Evolutionary conservation across 257 asterid species (phyloP).

Genomic region (Petrea volubilis): DNA sequence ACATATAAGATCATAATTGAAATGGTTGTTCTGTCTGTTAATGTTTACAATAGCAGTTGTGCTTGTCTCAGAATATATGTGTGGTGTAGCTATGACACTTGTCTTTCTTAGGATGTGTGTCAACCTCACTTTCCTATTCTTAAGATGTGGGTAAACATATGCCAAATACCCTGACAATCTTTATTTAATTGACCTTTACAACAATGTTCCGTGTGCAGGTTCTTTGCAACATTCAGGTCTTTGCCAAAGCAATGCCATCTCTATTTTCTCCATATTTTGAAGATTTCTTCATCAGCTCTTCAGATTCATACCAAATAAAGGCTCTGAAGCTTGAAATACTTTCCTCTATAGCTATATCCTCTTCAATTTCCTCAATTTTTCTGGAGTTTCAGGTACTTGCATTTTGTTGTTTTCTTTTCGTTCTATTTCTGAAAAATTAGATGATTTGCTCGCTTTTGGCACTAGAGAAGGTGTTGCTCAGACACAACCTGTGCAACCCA

Average conservation of each 20-base stretch:
- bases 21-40: slow-evolving; percentile 7
- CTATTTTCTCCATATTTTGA: slow-evolving; percentile 75
- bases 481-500: slow-evolving; percentile 3
- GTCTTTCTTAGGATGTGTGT: slow-evolving; percentile 17
- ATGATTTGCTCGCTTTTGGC: slow-evolving; percentile 9
- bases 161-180: not conserved
- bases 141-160: not conserved
- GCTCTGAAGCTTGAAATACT: slow-evolving; percentile 91
- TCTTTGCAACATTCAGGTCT: slow-evolving; percentile 92
- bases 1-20: slow-evolving; percentile 11
- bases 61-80: not conserved
- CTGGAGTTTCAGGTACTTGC: slow-evolving; percentile 88
- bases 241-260: slow-evolving; percentile 84
- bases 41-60: slow-evolving; percentile 9
- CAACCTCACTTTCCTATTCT: not conserved
- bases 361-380: slow-evolving; percentile 76
- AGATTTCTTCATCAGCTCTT: slow-evolving; percentile 80
- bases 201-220: slow-evolving; percentile 53
- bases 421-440: slow-evolving; percentile 2
- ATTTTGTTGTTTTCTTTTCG: slow-evolving; percentile 5
- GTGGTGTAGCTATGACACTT: not conserved
- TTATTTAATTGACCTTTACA: slow-evolving; percentile 18
- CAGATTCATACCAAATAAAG: slow-evolving; percentile 80
- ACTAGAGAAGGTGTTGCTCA: slow-evolving; percentile 20
- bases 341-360: slow-evolving; percentile 70